Percentiles rank a stretch among this genome's conserved stretches.
These are phyloP conservation scores for Leptodermis oblonga DNA, from an alignment of 257 asterid species.

Conservation along the genomic window DNA sequence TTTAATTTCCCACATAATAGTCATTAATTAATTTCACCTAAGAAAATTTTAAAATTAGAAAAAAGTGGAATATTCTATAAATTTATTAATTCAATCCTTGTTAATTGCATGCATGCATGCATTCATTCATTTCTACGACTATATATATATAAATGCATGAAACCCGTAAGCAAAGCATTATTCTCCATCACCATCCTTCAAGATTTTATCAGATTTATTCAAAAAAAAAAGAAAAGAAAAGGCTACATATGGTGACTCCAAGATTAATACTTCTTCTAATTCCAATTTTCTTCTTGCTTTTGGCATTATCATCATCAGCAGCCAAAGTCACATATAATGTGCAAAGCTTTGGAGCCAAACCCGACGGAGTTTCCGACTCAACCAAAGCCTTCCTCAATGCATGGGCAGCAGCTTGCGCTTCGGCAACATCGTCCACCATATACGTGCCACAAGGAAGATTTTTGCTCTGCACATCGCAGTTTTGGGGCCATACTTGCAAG, in stretches of 20 bases:
- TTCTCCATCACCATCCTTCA: neutral
- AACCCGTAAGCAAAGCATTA: neutral
- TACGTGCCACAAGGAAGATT: slow-evolving; percentile 39
- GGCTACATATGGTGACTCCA: neutral
- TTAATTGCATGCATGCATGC: too few relatives aligned
- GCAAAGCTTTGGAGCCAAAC: slow-evolving; percentile 21
- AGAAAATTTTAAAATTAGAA: too few relatives aligned
- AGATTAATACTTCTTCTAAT: neutral
- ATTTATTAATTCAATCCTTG: neutral
- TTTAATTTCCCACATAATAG: too few relatives aligned
- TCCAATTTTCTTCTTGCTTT: slow-evolving; percentile 2
- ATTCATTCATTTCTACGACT: neutral
- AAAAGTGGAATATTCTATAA: too few relatives aligned
- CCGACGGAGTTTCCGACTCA: slow-evolving; percentile 13
- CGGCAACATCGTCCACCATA: slow-evolving; percentile 16
- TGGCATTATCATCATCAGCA: slow-evolving; percentile 9
- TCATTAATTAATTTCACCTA: too few relatives aligned
- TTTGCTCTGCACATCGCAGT: slow-evolving; percentile 22
- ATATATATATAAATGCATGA: neutral
- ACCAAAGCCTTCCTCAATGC: slow-evolving; percentile 24
- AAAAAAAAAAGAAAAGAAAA: too few relatives aligned
- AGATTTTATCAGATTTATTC: neutral
- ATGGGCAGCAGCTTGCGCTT: slow-evolving; percentile 31
- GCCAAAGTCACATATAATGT: slow-evolving; percentile 16
- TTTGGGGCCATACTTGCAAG: slow-evolving; percentile 45